Evolutionary conservation across 2,329 filamentous ascomycete genomes (phyloP).

Genomic region (Epichloe bromicola): DNA sequence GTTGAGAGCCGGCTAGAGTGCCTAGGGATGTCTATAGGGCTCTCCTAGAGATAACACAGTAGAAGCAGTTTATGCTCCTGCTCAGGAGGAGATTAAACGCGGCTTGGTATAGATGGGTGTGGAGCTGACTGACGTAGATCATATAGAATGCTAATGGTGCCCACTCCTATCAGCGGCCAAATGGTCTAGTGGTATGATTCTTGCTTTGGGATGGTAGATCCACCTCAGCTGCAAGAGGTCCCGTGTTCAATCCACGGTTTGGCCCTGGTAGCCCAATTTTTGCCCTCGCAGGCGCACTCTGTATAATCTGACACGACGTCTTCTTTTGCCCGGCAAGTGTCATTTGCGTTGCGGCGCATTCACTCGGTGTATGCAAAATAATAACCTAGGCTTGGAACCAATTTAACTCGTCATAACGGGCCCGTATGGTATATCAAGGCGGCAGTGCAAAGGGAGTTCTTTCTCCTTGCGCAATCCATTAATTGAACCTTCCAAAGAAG

Average conservation of each 20-base stretch:
- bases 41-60: too few relatives aligned
- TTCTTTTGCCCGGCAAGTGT: not conserved
- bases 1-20: too few relatives aligned
- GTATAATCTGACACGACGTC: not conserved
- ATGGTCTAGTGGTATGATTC: conserved; percentile 24
- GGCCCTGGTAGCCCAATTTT: conserved; percentile 10
- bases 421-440: too few relatives aligned
- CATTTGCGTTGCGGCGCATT: not conserved
- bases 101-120: not conserved
- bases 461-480: too few relatives aligned
- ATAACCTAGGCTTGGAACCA: not conserved
- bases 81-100: too few relatives aligned
- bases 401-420: too few relatives aligned
- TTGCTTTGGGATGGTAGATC: conserved; percentile 15
- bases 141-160: not conserved
- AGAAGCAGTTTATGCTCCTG: too few relatives aligned
- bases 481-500: too few relatives aligned
- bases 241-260: conserved; percentile 21
- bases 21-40: too few relatives aligned
- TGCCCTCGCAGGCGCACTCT: not conserved
- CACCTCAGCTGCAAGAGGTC: conserved; percentile 18
- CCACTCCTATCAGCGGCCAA: conserved; percentile 6
- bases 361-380: not conserved
- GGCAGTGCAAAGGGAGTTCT: too few relatives aligned
- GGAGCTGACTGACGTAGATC: not conserved